These are phyloP conservation scores for Ambrosiella cleistominuta DNA, from an alignment of 2,329 filamentous ascomycete species.

Conservation along the genomic window DNA sequence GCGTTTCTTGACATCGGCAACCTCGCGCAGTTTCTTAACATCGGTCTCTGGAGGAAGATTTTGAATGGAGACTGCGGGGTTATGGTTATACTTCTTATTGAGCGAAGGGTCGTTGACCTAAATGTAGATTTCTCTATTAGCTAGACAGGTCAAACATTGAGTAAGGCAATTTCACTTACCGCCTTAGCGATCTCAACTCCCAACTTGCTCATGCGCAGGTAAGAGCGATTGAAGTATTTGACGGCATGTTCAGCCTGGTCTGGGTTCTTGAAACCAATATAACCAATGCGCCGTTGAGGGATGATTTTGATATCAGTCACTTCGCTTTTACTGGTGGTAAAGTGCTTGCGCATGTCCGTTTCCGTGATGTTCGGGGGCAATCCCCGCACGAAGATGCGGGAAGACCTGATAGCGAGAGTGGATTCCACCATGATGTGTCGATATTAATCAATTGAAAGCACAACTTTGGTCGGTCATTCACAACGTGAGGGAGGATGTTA, in stretches of 20 bases:
- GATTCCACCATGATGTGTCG: not conserved
- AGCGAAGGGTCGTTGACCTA: slow-evolving; percentile 14
- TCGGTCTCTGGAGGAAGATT: not conserved
- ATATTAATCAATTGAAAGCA: not conserved
- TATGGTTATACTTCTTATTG: slow-evolving; percentile 5
- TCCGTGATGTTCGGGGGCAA: slow-evolving; percentile 74
- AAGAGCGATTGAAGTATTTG: slow-evolving; percentile 89
- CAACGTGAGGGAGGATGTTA: not conserved
- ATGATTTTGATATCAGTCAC: slow-evolving; percentile 90
- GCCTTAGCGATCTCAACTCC: slow-evolving; percentile 74
- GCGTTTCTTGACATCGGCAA: slow-evolving; percentile 40
- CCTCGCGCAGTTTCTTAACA: not conserved
- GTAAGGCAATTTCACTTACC: slow-evolving; percentile 28
- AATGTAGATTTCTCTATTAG: not conserved
- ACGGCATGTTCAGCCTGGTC: slow-evolving; percentile 69
- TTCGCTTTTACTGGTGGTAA: slow-evolving; percentile 50
- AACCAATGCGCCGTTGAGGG: slow-evolving; percentile 76
- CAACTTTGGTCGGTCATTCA: no score
- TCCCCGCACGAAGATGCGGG: slow-evolving; percentile 62
- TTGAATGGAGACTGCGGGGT: not conserved
- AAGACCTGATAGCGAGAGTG: slow-evolving; percentile 33
- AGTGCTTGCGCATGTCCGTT: slow-evolving; percentile 76
- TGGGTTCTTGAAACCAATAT: slow-evolving; percentile 76
- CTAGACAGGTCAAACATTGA: not conserved
- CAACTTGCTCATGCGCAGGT: slow-evolving; percentile 91